Percentiles rank a stretch among this genome's conserved stretches.
Conservation (phyloP, 208 protist species). For the Leishmania arabica region DNA sequence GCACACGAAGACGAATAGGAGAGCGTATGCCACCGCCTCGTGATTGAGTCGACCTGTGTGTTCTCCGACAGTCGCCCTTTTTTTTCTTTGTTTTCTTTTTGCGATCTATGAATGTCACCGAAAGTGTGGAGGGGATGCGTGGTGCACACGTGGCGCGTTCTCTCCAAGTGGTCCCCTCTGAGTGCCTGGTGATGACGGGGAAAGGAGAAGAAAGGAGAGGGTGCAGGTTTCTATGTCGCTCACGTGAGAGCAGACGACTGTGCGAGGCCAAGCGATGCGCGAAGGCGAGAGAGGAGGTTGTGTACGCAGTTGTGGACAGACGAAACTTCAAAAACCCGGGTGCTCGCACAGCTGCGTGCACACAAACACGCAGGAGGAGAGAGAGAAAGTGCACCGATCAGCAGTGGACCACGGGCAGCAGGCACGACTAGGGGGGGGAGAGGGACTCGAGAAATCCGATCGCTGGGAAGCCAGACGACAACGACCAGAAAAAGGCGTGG, state of each 20-base stretch:
- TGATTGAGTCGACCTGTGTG: not conserved
- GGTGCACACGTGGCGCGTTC: not conserved
- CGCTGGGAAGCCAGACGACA: not conserved
- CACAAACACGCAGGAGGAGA: not conserved
- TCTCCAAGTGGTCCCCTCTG: not conserved
- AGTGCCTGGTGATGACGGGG: not conserved
- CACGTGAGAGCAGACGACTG: slow-evolving; percentile 4
- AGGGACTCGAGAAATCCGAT: not conserved
- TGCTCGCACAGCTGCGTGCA: not conserved
- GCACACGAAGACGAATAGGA: not conserved
- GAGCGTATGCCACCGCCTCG: not conserved
- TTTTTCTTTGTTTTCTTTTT: not conserved
- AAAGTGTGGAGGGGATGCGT: not conserved
- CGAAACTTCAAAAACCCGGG: not conserved
- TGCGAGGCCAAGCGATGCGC: not conserved
- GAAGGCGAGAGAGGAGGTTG: slow-evolving; percentile 2
- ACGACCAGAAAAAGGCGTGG: not conserved
- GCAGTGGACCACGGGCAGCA: not conserved
- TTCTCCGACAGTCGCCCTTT: not conserved
- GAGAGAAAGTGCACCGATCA: not conserved
- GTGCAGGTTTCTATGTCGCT: not conserved
- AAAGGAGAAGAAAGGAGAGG: not conserved
- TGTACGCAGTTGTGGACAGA: not conserved
- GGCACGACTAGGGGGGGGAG: not conserved
- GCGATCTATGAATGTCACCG: slow-evolving; percentile 5